Evolutionary conservation across 805 yeast species (phyloP), one percentile per base, ranked within the genome.

Genomic region (Candida stauntonica): DNA sequence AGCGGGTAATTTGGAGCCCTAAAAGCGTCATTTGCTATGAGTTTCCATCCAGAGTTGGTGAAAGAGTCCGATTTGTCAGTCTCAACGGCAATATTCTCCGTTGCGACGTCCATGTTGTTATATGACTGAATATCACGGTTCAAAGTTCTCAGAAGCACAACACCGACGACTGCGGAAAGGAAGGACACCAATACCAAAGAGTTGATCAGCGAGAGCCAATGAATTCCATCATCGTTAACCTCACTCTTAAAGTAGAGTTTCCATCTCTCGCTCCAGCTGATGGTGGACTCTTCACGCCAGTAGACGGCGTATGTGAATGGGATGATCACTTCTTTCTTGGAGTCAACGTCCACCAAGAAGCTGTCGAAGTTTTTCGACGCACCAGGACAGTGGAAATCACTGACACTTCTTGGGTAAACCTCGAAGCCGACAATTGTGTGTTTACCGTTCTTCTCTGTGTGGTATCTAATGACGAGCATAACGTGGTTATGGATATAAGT

Each of bases 281-380:
- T 66, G 3, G 76, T 71, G 30, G 65, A 63, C 43, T 87, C 95
- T 56, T 87, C 94, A 57, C 93, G 69, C 94, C 95, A 87, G 54
- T 82, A 82, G 3, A 88, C 87, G 1, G 95, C 77, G 51, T 86
- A 88, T 1, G 96, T 82, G 61, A 77, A 87, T 4, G 91, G 89
- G 24, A 87, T 73, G 26, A 67, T 54, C 1, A 64, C 54, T n/a
- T 58, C 51, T 11, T 64, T 68, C 7, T 62, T 62, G 8, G 64
- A 54, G 18, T 66, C 61, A 5, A 72, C 61, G 16, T 70, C 61
- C 7, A 86, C 54, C 28, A 78, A 76, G 47, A 70, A 77, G 45
- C 79, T 77, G 26, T 73, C 65, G 56, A 68, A 81, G 50, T 73
- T 63, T 46, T 73, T 79, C 7, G 80, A 68, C 4, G 83, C 79